Evolutionary conservation across 129 eudicot species (phyloP), one percentile per base, ranked within the genome.

Genomic region (Escallonia rubra): DNA sequence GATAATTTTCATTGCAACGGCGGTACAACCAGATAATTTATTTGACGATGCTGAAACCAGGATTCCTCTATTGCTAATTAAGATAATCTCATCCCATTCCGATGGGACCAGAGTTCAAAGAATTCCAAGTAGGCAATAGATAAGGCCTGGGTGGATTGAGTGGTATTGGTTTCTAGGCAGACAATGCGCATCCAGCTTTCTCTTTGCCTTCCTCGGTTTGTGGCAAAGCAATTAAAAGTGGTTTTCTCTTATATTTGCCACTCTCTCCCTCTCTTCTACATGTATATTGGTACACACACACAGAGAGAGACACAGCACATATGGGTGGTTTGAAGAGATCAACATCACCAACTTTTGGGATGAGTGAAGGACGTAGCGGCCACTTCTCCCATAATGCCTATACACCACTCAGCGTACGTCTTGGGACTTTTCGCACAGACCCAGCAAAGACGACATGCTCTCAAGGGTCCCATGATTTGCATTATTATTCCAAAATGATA

Each of bases 261-360:
- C 34, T 52, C n/a, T 13, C 59, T 54, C n/a, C 10, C 15, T 4
- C 59, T n/a, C 59, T n/a, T 50, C 10, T 50, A 50, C 12, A 50
- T 50, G 34, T 54, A 54, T 54, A 54, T 54, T 11, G 13, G 14
- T 13, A 52, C 12, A 52, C 12, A 46, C 10, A 47, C 10, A 47
- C 10, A 47, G 0, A 47, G 7, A 47, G 51, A 47, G 51, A 47
- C 8, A 47, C 8, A 47, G 51, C 7, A 47, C 8, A 47, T 6
- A 47, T 6, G 10, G 51, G 10, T 6, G 51, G 8, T 47, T 47
- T 47, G 51, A 47, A 47, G 10, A 47, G 51, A 72, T 78, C 78
- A 66, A 72, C 82, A 60, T 78, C 82, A 72, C 53, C 53, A 61
- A 72, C 82, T 62, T 72, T 78, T 77, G 16, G 77, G 4, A 51